Evolutionary conservation across 2,329 filamentous ascomycete species (phyloP), one percentile per base, ranked within the genome.

Genomic region (Xylariales sp.): DNA sequence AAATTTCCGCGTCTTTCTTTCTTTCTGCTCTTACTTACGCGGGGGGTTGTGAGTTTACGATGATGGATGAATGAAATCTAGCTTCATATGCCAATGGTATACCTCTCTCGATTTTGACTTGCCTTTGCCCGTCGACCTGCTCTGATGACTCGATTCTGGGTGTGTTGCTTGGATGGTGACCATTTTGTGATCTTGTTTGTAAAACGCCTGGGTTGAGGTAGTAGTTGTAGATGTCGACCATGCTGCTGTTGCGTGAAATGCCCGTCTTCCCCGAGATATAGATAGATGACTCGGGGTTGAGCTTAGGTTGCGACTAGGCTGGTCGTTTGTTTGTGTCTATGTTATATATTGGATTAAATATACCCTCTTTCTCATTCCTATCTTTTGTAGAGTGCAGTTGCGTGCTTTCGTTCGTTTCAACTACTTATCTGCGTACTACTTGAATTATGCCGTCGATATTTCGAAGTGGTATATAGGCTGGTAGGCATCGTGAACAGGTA

Each of bases 31-130:
- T 49, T 39, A 28, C 32, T 39, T 36, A n/a, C 9, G 12, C 39
- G 45, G 34, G 45, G 46, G 18, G 30, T 34, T 30, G 48, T 39
- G 36, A 41, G 46, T 50, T 41, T 23, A 28, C 10, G 28, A 41
- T 41, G n/a, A 23, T 60, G 18, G 23, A 52, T 9, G 46, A n/a
- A 50, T 49, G 36, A 32, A 39, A 60, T 52, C 32, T 52, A 52
- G 23, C 56, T 61, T 28, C 23, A 49, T 49, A 39, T 34, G 43
- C 34, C 41, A 46, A 57, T 46, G 23, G 23, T 23, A 23, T 34
- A 46, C 54, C 30, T 39, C 16, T 57, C 39, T 46, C 54, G 2
- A 3, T 34, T n/a, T 28, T 3, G 41, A 50, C 39, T 48, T 36
- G 14, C n/a, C 8, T 41, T 12, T 46, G 23, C 18, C 6, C 28